These are phyloP conservation scores for Trametes meyenii DNA, from an alignment of 768 basidiomycete species.

Conservation along the genomic window DNA sequence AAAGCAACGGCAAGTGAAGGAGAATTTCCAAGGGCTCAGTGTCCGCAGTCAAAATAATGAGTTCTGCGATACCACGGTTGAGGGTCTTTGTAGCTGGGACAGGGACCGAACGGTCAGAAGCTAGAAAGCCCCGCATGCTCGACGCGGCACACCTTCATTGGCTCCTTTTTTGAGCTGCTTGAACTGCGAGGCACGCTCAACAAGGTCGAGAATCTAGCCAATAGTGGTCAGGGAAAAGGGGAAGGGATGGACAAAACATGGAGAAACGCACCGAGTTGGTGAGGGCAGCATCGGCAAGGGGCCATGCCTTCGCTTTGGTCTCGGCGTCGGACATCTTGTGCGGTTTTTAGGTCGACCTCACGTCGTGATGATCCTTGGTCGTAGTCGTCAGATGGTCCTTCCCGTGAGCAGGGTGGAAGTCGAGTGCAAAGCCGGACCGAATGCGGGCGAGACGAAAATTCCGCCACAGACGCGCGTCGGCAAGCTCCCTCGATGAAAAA, in stretches of 20 bases:
- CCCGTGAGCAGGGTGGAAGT: conserved; percentile 24
- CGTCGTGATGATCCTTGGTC: conserved; percentile 87
- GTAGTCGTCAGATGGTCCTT: conserved; percentile 25
- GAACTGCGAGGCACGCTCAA: conserved; percentile 95
- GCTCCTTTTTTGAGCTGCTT: conserved; percentile 99
- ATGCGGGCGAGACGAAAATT: conserved; percentile 19
- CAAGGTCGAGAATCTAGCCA: conserved; percentile 86
- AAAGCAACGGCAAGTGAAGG: conserved; percentile 93
- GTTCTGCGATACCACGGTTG: conserved; percentile 96
- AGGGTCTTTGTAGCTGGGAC: conserved; percentile 90
- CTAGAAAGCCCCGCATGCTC: neutral
- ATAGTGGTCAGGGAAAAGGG: neutral
- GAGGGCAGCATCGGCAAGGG: conserved; percentile 79
- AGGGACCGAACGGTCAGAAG: neutral
- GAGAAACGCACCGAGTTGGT: conserved; percentile 78
- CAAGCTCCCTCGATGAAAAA: neutral
- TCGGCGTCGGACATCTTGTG: conserved; percentile 57
- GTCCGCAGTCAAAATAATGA: conserved; percentile 95
- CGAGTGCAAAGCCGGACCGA: conserved; percentile 16
- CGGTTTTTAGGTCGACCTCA: conserved; percentile 63
- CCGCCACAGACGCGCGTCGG: conserved; percentile 16
- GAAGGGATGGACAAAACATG: conserved; percentile 4
- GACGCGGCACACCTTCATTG: conserved; percentile 76
- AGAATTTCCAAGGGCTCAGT: conserved; percentile 98
- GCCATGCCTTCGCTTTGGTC: conserved; percentile 80